Evolutionary conservation across 2,329 filamentous ascomycete species (phyloP).

Genomic region (Microdochium paspali): DNA sequence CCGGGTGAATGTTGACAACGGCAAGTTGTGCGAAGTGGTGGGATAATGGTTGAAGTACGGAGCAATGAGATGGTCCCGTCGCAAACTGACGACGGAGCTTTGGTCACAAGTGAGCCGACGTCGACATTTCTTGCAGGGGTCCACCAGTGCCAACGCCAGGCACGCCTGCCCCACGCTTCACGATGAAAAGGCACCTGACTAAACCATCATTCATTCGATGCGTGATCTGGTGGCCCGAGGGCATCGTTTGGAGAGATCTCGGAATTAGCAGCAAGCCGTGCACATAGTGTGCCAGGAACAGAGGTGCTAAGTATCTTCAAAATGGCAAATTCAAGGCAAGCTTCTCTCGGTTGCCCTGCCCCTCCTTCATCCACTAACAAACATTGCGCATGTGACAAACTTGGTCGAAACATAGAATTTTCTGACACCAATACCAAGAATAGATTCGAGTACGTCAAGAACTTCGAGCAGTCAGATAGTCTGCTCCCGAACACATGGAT

Average conservation of each 20-base stretch:
- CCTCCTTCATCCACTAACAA: not conserved
- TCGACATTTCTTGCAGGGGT: not conserved
- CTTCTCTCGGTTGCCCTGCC: slow-evolving; percentile 1
- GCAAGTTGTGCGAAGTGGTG: not conserved
- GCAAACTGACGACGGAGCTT: not conserved
- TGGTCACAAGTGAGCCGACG: not conserved
- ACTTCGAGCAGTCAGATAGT: slow-evolving; percentile 73
- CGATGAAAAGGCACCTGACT: not conserved
- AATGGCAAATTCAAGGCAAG: slow-evolving; percentile 49
- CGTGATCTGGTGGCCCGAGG: no score
- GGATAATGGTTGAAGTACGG: not conserved
- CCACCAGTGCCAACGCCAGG: not conserved
- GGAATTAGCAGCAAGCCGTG: no score
- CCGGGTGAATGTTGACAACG: no score
- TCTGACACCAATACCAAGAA: no score
- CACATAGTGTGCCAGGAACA: no score
- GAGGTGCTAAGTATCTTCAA: no score
- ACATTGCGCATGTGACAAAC: slow-evolving; percentile 6
- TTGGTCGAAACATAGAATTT: no score
- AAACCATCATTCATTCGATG: not conserved
- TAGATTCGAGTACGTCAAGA: slow-evolving; percentile 89
- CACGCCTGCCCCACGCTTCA: not conserved
- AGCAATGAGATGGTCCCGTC: not conserved
- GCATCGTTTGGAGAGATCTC: no score
- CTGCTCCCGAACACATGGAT: slow-evolving; percentile 92